Evolutionary conservation across 306 rosid genomes (phyloP), one percentile per base, ranked within the genome.

Genomic region (Prunus mume): DNA sequence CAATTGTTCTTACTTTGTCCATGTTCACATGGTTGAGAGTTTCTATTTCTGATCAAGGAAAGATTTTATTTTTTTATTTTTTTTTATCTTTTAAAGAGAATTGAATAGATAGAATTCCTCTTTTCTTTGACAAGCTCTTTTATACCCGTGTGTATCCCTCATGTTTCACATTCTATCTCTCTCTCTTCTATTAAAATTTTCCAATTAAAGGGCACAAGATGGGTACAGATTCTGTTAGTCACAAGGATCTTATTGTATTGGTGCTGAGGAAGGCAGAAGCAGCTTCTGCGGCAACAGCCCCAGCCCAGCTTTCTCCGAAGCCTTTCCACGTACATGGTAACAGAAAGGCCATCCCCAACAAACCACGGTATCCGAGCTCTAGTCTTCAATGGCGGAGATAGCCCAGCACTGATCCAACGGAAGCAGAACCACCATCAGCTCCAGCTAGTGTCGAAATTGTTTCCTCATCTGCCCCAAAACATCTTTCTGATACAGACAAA

Each of bases 361-460:
- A 32, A 32, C 34, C 34, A 32, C 34, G 6, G 34, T 32, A 32
- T 27, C 28, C 28, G 28, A 55, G 76, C 54, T 50, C 54, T 52
- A n/a, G 43, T 63, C 76, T 71, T 67, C 66, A 82, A 57, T 73
- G 69, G 69, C 72, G 45, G 20, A 76, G 72, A 79, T 55, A 56
- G 9, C 54, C 24, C 11, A 8, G 24, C 4, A 15, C 11, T 3
- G 66, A 12, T 27, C 15, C 52, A n/a, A 34, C 22, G n/a, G 51
- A 34, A 30, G 34, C 34, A 3, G 34, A 30, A 30, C 34, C 0
- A 7, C 74, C 20, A 28, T 54, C 32, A 52, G 24, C 14, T 22
- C 58, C 58, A 67, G 52, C 73, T 9, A 9, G 57, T 25, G 41
- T 27, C 22, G n/a, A 46, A 43, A 60, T 60, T 4, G 73, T 25